Percentiles rank a stretch among this genome's conserved stretches.
phyloP scores from a whole-genome alignment of 768 basidiomycete species.

The Fomitopsis pulvina region DNA sequence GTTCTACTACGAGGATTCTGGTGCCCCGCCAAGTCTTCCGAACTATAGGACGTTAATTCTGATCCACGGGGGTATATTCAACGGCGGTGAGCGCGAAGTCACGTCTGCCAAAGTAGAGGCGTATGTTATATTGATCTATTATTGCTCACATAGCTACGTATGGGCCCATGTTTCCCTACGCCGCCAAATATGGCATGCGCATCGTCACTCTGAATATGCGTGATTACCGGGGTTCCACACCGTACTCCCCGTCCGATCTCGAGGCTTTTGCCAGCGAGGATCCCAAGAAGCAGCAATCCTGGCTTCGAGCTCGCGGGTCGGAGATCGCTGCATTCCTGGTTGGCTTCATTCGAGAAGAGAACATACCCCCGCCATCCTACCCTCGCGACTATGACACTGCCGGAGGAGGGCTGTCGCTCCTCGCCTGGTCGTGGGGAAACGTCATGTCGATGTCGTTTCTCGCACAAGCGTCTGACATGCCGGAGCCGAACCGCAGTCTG shows the following conservation, averaged over 20 bases:
- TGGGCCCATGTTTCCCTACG: conserved; percentile 10
- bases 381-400: conserved; percentile 5
- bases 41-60: not conserved
- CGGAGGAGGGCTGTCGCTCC: conserved; percentile 7
- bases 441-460: conserved; percentile 18
- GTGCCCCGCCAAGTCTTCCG: not conserved
- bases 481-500: not conserved
- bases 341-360: conserved; percentile 10
- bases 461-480: conserved; percentile 2
- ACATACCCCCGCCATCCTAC: not conserved
- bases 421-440: conserved; percentile 32
- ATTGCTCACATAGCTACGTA: too few relatives aligned
- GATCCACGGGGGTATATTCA: not conserved
- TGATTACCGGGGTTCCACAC: conserved; percentile 21
- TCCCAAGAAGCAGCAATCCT: not conserved
- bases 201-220: conserved; percentile 19
- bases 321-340: conserved; percentile 13
- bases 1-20: conserved; percentile 3
- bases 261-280: not conserved
- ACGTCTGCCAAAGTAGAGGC: too few relatives aligned
- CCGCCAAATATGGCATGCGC: conserved; percentile 15
- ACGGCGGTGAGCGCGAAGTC: not conserved
- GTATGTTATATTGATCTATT: too few relatives aligned
- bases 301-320: conserved; percentile 1
- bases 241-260: conserved; percentile 14